Percentiles rank a stretch among this genome's conserved stretches.
phyloP scores from a whole-genome alignment of 176 grass and related monocot genomes.

The Avena atlantica region DNA sequence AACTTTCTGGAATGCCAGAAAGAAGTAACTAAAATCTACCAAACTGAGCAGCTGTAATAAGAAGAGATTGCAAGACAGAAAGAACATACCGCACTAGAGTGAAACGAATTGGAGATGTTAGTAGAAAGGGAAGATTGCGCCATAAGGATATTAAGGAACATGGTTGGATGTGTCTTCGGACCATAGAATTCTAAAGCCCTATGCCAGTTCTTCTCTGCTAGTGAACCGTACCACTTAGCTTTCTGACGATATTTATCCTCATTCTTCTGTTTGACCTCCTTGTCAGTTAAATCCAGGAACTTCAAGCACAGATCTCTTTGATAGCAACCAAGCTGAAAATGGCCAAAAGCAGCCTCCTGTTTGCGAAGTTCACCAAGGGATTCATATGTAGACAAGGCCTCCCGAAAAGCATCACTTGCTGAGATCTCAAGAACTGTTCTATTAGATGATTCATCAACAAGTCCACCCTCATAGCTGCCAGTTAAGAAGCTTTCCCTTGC shows the following conservation, averaged over 20 bases:
- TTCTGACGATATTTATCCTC: constrained; percentile 82
- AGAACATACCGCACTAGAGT: constrained; percentile 68
- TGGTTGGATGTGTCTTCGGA: constrained; percentile 80
- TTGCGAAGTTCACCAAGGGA: constrained; percentile 74
- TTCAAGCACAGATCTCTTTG: constrained; percentile 87
- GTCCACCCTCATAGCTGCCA: constrained; percentile 66
- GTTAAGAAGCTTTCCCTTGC: constrained; percentile 81
- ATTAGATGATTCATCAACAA: constrained; percentile 65
- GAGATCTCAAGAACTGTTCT: constrained; percentile 66
- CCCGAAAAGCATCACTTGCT: constrained; percentile 88
- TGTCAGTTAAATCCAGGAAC: constrained; percentile 76
- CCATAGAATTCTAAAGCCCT: constrained; percentile 86
- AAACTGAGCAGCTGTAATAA: constrained; percentile 14
- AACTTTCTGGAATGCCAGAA: constrained; percentile 11
- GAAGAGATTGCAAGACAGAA: constrained; percentile 21
- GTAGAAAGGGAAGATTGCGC: constrained; percentile 69
- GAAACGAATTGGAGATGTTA: constrained; percentile 63
- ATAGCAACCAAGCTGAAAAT: constrained; percentile 94
- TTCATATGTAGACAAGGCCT: constrained; percentile 91
- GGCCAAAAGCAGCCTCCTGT: constrained; percentile 90
- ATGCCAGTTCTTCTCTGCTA: constrained; percentile 89
- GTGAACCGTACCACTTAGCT: constrained; percentile 85
- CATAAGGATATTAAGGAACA: constrained; percentile 95
- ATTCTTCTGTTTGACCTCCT: constrained; percentile 74
- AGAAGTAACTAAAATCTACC: constrained; percentile 27